Percentiles rank a stretch among this genome's conserved stretches.
phyloP scores from a whole-genome alignment of 2,329 filamentous ascomycete genomes.

The Teratosphaeria zuluensis region DNA sequence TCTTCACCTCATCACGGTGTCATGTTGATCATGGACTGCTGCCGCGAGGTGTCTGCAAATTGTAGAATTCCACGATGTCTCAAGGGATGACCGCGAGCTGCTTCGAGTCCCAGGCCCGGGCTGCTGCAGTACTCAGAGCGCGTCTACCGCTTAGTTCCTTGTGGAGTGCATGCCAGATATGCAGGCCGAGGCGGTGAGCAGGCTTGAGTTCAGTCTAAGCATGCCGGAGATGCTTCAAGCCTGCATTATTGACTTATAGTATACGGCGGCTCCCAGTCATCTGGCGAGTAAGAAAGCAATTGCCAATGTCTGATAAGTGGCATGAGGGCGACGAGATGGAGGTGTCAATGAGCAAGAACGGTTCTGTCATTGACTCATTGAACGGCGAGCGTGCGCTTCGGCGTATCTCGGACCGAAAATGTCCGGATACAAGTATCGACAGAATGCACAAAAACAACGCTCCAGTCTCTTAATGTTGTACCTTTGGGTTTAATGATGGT shows the following conservation, averaged over 20 bases:
- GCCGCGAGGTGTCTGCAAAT: background rate
- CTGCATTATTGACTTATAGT: background rate
- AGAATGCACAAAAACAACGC: too few relatives aligned
- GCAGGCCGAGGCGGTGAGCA: constrained; percentile 7
- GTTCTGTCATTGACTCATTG: too few relatives aligned
- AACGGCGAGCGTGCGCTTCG: too few relatives aligned
- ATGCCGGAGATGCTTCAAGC: background rate
- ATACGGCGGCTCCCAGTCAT: background rate
- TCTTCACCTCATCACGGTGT: background rate
- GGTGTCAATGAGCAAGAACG: background rate
- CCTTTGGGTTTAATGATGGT: background rate
- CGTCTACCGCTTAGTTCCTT: background rate
- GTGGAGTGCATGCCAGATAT: background rate
- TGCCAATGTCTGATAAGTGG: background rate
- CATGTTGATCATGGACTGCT: background rate
- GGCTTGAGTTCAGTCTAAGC: background rate
- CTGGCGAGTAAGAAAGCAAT: too few relatives aligned
- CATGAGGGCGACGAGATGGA: background rate
- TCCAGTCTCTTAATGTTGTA: too few relatives aligned
- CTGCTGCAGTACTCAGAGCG: background rate
- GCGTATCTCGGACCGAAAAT: too few relatives aligned
- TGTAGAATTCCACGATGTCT: too few relatives aligned
- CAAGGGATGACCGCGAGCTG: background rate
- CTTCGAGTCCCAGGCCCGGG: background rate
- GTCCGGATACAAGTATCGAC: too few relatives aligned